phyloP scores from a whole-genome alignment of 2,329 filamentous ascomycete genomes.

The Periglandula ipomoeae region DNA sequence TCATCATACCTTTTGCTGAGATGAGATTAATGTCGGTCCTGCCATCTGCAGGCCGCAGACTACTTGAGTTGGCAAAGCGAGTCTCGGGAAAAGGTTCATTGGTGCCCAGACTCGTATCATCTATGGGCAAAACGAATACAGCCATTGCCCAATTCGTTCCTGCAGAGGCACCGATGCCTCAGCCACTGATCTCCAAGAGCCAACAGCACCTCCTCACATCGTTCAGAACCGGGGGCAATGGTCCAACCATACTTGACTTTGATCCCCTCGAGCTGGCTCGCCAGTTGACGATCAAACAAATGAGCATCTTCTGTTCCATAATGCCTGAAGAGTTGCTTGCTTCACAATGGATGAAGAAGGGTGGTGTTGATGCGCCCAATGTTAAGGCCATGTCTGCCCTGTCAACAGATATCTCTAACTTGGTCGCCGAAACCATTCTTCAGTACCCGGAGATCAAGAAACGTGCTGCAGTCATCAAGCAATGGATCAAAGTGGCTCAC shows the following conservation, averaged over 20 bases:
- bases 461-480: constrained; percentile 82
- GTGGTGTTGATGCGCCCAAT: constrained; percentile 69
- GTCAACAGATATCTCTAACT: constrained; percentile 83
- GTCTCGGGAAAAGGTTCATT: constrained; percentile 66
- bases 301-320: constrained; percentile 83
- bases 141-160: constrained; percentile 62
- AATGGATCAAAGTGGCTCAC: constrained; percentile 92
- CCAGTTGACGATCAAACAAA: constrained; percentile 88
- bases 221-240: constrained; percentile 63
- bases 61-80: constrained; percentile 70
- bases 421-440: constrained; percentile 89
- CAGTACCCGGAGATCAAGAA: constrained; percentile 87
- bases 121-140: constrained; percentile 80
- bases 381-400: constrained; percentile 90
- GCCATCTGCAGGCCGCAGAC: constrained; percentile 69
- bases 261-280: constrained; percentile 85
- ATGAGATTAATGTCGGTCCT: constrained; percentile 58
- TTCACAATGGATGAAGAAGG: constrained; percentile 89
- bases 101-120: constrained; percentile 74
- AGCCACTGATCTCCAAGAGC: constrained; percentile 62
- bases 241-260: constrained; percentile 76
- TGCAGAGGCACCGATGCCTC: constrained; percentile 62
- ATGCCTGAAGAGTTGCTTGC: constrained; percentile 84
- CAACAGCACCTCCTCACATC: constrained; percentile 63
- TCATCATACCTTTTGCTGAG: constrained; percentile 74